A percentile compares a stretch with the other conserved stretches of the same genome.
Evolutionary conservation across 768 basidiomycete species (phyloP).

Genomic region (Pleurotus eryngii): DNA sequence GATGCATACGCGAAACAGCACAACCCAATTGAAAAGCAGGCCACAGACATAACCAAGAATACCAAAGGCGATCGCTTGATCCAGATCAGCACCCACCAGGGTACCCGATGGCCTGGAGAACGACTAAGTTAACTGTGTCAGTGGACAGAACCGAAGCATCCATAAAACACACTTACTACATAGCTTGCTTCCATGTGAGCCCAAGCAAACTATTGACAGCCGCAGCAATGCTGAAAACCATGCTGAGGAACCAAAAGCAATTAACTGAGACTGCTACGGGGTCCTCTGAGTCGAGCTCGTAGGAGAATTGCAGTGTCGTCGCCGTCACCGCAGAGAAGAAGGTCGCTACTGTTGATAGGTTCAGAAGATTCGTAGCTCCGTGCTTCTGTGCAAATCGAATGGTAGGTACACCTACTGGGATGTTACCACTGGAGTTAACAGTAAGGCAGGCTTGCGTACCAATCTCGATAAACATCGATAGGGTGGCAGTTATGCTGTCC

Average conservation of each 20-base stretch:
- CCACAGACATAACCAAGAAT: slow-evolving; percentile 80
- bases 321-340: slow-evolving; percentile 78
- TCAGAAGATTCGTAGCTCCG: slow-evolving; percentile 64
- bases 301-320: slow-evolving; percentile 70
- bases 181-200: slow-evolving; percentile 77
- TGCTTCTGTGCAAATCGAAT: slow-evolving; percentile 77
- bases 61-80: slow-evolving; percentile 82
- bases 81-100: slow-evolving; percentile 86
- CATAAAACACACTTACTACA: slow-evolving; percentile 56
- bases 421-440: background rate
- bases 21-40: slow-evolving; percentile 77
- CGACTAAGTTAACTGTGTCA: slow-evolving; percentile 39
- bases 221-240: slow-evolving; percentile 75
- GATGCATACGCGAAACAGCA: slow-evolving; percentile 78
- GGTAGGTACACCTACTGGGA: slow-evolving; percentile 60
- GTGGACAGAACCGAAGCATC: background rate
- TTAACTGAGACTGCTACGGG: slow-evolving; percentile 54
- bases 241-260: slow-evolving; percentile 69
- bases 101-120: slow-evolving; percentile 71
- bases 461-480: slow-evolving; percentile 76
- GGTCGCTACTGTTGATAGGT: slow-evolving; percentile 73
- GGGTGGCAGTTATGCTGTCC: slow-evolving; percentile 60
- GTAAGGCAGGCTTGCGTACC: slow-evolving; percentile 36
- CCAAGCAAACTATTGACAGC: slow-evolving; percentile 78
- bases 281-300: slow-evolving; percentile 28